Conservation (phyloP, 2,329 filamentous ascomycete species). For the Trichoderma oligosporum region DNA sequence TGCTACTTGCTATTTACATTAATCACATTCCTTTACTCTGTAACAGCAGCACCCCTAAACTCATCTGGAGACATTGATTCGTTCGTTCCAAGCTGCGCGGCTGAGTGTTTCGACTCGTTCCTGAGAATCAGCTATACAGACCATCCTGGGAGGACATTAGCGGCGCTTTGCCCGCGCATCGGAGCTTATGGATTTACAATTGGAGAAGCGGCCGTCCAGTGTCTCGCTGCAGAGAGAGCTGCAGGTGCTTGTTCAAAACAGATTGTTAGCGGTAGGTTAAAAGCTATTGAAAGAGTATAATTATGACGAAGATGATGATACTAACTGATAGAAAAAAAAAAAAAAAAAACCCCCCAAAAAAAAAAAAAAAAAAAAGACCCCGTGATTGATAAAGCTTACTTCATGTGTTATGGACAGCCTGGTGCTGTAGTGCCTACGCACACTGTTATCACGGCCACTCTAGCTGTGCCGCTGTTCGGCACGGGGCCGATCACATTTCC, state of each 20-base stretch:
- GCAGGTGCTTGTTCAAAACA: conserved; percentile 49
- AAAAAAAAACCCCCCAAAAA: too few relatives aligned
- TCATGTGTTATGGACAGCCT: conserved; percentile 53
- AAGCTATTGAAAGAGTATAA: not conserved
- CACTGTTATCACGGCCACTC: conserved; percentile 54
- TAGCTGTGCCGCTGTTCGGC: conserved; percentile 21
- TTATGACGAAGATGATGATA: not conserved
- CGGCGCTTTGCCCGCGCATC: conserved; percentile 60
- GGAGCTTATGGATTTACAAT: conserved; percentile 62
- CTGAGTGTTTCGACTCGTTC: conserved; percentile 59
- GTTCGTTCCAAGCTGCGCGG: conserved; percentile 56
- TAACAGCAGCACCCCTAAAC: conserved; percentile 29
- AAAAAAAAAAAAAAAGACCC: conserved; percentile 35
- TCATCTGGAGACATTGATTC: conserved; percentile 39
- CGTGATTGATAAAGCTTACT: conserved; percentile 48
- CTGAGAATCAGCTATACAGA: conserved; percentile 60
- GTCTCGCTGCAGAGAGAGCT: conserved; percentile 53
- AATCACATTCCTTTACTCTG: conserved; percentile 29
- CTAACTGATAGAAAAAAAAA: conserved; percentile 25
- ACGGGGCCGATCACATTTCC: conserved; percentile 18
- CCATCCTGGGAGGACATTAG: conserved; percentile 45
- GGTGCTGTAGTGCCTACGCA: conserved; percentile 56
- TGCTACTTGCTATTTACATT: conserved; percentile 32
- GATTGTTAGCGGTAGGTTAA: conserved; percentile 36
- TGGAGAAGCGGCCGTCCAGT: conserved; percentile 68